A percentile compares a stretch with the other conserved stretches of the same genome.
Conservation (phyloP, 2,329 filamentous ascomycete genomes). For the Albophoma yamanashiensis region DNA sequence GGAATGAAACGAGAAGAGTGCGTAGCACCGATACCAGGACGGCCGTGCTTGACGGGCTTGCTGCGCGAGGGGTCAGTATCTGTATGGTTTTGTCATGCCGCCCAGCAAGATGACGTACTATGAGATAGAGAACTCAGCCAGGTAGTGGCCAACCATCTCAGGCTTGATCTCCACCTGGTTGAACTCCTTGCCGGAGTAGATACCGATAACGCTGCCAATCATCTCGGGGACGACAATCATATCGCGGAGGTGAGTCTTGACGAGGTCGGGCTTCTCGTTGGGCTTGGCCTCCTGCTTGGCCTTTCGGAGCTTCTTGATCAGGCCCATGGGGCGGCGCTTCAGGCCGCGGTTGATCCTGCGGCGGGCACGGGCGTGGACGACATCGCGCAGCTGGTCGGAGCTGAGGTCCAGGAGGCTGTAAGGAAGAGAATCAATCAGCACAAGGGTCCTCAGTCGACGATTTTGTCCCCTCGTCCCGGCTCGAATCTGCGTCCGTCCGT, state of each 20-base stretch:
- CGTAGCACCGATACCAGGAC: conserved; percentile 99
- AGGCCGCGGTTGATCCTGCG: conserved; percentile 99
- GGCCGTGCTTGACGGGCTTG: conserved; percentile 99
- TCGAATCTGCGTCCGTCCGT: not conserved
- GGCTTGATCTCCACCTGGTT: conserved; percentile 99
- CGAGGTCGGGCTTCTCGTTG: conserved; percentile 99
- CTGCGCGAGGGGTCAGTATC: conserved; percentile 48
- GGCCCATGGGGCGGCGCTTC: conserved; percentile 99
- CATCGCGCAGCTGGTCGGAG: conserved; percentile 97
- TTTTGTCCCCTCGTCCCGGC: conserved; percentile 1
- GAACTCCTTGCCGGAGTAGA: conserved; percentile 99
- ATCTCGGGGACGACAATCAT: conserved; percentile 99
- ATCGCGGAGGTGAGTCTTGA: conserved; percentile 99
- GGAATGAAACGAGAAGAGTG: conserved; percentile 99
- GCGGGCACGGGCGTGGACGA: conserved; percentile 97
- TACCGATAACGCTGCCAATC: conserved; percentile 96
- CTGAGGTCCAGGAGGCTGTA: conserved; percentile 93
- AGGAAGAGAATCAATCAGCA: conserved; percentile 11
- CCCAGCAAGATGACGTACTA: conserved; percentile 58
- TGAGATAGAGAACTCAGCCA: conserved; percentile 99
- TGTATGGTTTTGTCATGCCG: not conserved
- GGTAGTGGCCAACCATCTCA: conserved; percentile 99
- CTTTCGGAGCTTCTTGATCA: conserved; percentile 99
- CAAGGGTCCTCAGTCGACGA: not conserved
- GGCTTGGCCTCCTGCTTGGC: conserved; percentile 97